Conservation (phyloP, 768 basidiomycete genomes). For the Paxillus involutus region DNA sequence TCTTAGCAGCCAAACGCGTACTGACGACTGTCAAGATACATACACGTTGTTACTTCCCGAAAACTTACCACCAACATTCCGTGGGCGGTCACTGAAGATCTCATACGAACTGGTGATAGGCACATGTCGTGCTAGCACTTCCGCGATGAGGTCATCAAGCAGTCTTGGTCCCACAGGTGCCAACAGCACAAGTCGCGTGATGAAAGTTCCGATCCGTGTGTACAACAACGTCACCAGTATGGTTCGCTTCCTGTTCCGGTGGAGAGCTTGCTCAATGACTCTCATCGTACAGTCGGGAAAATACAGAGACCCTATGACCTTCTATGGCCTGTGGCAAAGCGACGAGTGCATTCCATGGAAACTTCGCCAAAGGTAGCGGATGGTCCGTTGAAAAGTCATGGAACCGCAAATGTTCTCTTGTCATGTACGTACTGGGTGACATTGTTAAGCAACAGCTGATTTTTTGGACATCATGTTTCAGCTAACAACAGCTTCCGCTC, state of each 20-base stretch:
- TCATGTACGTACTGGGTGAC: conserved; percentile 16
- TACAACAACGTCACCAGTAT: conserved; percentile 85
- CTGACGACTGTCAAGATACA: conserved; percentile 52
- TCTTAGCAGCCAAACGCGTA: not conserved
- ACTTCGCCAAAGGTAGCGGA: conserved; percentile 25
- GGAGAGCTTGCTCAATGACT: conserved; percentile 2
- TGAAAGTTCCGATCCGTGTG: conserved; percentile 89
- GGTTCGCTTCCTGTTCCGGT: conserved; percentile 16
- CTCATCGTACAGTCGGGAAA: conserved; percentile 43
- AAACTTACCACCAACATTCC: conserved; percentile 87
- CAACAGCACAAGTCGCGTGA: conserved; percentile 66
- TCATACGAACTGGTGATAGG: conserved; percentile 91
- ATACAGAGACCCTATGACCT: conserved; percentile 74
- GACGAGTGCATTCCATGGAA: conserved; percentile 34
- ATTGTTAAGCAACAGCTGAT: not conserved
- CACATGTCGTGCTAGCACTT: conserved; percentile 62
- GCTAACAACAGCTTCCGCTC: conserved; percentile 23
- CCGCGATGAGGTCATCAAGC: conserved; percentile 29
- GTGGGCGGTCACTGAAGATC: conserved; percentile 80
- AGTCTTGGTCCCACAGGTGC: conserved; percentile 35
- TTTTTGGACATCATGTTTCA: conserved; percentile 6
- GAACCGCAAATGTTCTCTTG: not conserved
- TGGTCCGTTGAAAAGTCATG: conserved; percentile 9
- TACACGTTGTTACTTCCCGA: conserved; percentile 77
- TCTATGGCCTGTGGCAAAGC: conserved; percentile 68